Base-by-base conservation (phyloP, 192 early-diverging fungal species). In the Rhizophagus sp. region DNA sequence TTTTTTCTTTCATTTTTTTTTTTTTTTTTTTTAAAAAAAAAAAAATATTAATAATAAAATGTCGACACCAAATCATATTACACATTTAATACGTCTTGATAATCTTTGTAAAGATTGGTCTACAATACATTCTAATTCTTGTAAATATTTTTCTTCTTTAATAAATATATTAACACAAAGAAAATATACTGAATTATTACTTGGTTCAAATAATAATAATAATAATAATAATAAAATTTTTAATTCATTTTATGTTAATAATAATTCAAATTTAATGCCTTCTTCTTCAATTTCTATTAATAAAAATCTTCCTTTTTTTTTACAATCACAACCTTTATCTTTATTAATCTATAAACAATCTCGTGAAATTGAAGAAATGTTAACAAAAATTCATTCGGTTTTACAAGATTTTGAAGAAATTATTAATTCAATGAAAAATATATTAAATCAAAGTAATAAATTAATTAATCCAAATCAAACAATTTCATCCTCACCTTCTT, bases 341-440 rank as follows among this genome's bases (percentile, higher is more conserved):
- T 27, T 64, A 27, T 33, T 77, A 19, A 77, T 77, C 36, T 77
- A 77, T 33, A 77, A 77, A 65, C 75, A 77, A 66, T 65, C 75
- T 39, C 17, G 11, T 27, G 75, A 77, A 66, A 77, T 77, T 47
- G 75, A 62, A 66, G 33, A 62, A 65, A 27, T 47, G 44, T 10
- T 77, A n/a, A 36, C 19, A 52, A 41, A 47, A 44, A 65, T 77
- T 49, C 62, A 77, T 63, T 34, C 24, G n/a, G 11, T 34, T 44
- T 47, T 77, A 24, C 36, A 77, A 17, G 75, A 77, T 66, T 77
- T 77, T 44, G 61, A 62, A 36, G 36, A 65, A 44, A 77, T 77
- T 19, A 0, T 77, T 19, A 77, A 77, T n/a, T 62, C 19, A n/a
- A 77, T 77, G 75, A 39, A 41, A 13, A n/a, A n/a, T 30, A 73